These are phyloP conservation scores for Pestalotiopsis sp. DNA, from an alignment of 2,329 filamentous ascomycete genomes.

Conservation along the genomic window DNA sequence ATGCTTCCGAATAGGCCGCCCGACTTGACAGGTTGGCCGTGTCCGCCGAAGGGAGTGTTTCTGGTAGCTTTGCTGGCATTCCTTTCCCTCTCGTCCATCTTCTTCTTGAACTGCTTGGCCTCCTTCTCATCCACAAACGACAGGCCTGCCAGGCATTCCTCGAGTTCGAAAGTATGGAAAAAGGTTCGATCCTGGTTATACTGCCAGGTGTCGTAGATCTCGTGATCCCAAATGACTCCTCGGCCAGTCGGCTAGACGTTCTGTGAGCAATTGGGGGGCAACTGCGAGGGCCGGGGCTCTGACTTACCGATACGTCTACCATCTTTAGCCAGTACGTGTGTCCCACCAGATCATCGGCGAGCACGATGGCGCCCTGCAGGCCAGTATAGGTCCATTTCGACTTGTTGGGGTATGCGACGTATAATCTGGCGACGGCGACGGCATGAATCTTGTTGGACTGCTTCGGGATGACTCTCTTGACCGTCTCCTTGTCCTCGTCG, in stretches of 20 bases:
- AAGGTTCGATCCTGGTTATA: conserved; percentile 98
- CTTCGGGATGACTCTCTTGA: conserved; percentile 93
- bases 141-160: conserved; percentile 85
- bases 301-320: conserved; percentile 88
- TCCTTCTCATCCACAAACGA: conserved; percentile 98
- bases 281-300: neutral
- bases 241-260: conserved; percentile 66
- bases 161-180: conserved; percentile 96
- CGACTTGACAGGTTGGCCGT: conserved; percentile 46
- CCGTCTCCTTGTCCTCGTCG: conserved; percentile 94
- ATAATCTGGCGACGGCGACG: conserved; percentile 89
- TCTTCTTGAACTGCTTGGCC: conserved; percentile 95
- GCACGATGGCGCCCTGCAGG: conserved; percentile 85
- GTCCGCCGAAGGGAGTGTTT: conserved; percentile 72
- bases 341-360: conserved; percentile 92
- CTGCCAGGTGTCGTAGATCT: conserved; percentile 91
- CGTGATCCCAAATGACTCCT: conserved; percentile 95
- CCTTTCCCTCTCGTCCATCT: conserved; percentile 95
- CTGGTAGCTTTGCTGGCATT: conserved; percentile 88
- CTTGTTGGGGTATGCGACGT: conserved; percentile 86
- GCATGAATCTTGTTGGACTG: conserved; percentile 96
- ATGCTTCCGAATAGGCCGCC: conserved; percentile 60
- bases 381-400: conserved; percentile 93
- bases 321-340: conserved; percentile 98
- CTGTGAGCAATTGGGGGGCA: conserved; percentile 1